Base-by-base conservation (phyloP, 1,139 yeast species). In the Yamadazyma jaroonii region DNA sequence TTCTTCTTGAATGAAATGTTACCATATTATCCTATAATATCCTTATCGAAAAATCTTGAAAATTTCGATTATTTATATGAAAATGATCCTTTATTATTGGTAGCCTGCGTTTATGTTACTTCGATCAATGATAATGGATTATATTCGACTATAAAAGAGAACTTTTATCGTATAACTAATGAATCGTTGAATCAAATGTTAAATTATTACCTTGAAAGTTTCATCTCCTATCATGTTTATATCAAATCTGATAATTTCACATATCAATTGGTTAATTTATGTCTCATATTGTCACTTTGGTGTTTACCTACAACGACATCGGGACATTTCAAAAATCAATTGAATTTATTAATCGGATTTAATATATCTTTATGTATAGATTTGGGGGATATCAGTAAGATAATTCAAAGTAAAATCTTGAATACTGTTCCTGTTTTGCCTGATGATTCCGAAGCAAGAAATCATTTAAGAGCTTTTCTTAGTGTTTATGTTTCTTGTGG, bases 241-340 rank as follows among this genome's bases (percentile, higher is more conserved):
- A 61, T 74, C 17, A 65, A 59, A 37, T 57, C 74, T 11, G 71
- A 72, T 23, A 70, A 65, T 35, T 62, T 75, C 36, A 57, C 71
- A 4, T 61, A 61, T 30, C 67, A 64, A 41, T 49, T 71, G 37
- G 67, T 76, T 20, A 66, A 65, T 36, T 59, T 67, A 1, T 72
- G 74, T 43, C 52, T 74, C 35, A 62, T 74, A 3, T 50, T 75
- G 11, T 70, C 78, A 7, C 52, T 72, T 6, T 77, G 80, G 81
- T 64, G 71, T 39, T 56, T 73, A 5, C 77, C 79, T 2, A 76
- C 80, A 3, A 59, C 64, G 25, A 64, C 63, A 43, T 63, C 73
- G 57, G 79, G 78, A 4, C 73, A 76, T 28, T 74, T 67, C 49
- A 72, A 70, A 47, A 76, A 72, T 47, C 80, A 74, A 44, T 63